Conservation (phyloP, 2,329 filamentous ascomycete genomes). For the Cladosporium sp. region DNA sequence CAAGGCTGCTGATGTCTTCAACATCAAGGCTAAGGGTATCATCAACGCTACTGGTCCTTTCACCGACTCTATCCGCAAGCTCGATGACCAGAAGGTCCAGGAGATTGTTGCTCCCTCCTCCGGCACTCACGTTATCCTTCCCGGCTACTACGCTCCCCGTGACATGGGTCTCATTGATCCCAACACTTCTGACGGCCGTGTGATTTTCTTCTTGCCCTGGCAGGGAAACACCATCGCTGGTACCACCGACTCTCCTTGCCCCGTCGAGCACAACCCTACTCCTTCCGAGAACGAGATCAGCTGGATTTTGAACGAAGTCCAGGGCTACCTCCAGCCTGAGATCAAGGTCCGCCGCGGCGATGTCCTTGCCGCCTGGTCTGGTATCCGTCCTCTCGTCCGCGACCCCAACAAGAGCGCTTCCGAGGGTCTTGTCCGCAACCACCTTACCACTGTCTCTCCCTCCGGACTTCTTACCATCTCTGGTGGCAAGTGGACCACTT, state of each 20-base stretch:
- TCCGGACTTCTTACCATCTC: conserved; percentile 80
- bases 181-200: conserved; percentile 78
- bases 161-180: conserved; percentile 88
- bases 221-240: conserved; percentile 89
- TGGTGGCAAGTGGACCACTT: conserved; percentile 85
- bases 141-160: conserved; percentile 78
- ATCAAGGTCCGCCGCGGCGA: conserved; percentile 81
- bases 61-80: conserved; percentile 77
- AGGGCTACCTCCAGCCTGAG: conserved; percentile 75
- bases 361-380: conserved; percentile 86
- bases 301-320: conserved; percentile 82
- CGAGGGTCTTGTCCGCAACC: conserved; percentile 81
- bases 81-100: conserved; percentile 67
- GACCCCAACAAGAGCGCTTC: conserved; percentile 83
- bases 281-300: conserved; percentile 80
- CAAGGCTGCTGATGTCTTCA: conserved; percentile 58
- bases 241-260: conserved; percentile 74
- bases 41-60: conserved; percentile 90
- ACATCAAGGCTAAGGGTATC: conserved; percentile 71
- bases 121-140: conserved; percentile 80
- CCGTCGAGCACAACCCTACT: conserved; percentile 68
- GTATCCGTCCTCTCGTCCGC: conserved; percentile 79
- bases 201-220: conserved; percentile 92
- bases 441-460: conserved; percentile 73
- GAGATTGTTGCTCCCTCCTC: conserved; percentile 83